Evolutionary conservation across 2,329 filamentous ascomycete genomes (phyloP), one percentile per base, ranked within the genome.

Genomic region (Cadophora sp.): DNA sequence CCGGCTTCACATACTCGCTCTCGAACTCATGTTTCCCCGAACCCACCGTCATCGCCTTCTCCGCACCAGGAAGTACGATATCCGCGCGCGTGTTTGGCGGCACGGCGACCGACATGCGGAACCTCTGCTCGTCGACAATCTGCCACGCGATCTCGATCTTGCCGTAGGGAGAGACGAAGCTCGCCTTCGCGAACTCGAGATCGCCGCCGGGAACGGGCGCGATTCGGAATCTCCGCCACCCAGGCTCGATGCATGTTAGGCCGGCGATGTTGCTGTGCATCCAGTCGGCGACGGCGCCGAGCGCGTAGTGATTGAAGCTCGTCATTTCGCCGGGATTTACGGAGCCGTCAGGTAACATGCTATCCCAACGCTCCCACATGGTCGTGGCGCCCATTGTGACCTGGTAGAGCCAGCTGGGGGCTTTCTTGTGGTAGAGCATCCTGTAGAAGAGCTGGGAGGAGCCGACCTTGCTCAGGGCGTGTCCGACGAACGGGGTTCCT

Each of bases 351-450:
- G 73, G 73, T 7, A 74, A 40, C 72, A 74, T 73, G 29, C 70
- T 73, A 62, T 74, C 73, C 72, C 73, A 74, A 11, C 73, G 37
- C 43, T 74, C 72, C 73, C 73, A 74, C 48, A 73, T 73, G 1
- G 73, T 74, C 19, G 73, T 74, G 5, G 71, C 72, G 6, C 73
- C 73, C 72, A 74, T 74, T 4, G 68, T 71, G n/a, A 74, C 67
- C 3, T 69, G 65, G 56, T 73, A 74, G 8, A 74, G 53, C 72
- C 73, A 74, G 9, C 56, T 77, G 0, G 79, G 79, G 27, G 75
- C 77, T 22, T 74, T 68, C 6, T 75, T 76, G 53, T 80, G 76
- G 1, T 79, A 69, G 1, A 81, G 72, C 78, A 81, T 81, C 12
- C 78, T 75, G 65, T 81, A 81, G 31, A 73, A 74, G 1, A 76